Evolutionary conservation across 1,284 basidiomycete genomes (phyloP).

Genomic region (Salmacisia buchloeana): DNA sequence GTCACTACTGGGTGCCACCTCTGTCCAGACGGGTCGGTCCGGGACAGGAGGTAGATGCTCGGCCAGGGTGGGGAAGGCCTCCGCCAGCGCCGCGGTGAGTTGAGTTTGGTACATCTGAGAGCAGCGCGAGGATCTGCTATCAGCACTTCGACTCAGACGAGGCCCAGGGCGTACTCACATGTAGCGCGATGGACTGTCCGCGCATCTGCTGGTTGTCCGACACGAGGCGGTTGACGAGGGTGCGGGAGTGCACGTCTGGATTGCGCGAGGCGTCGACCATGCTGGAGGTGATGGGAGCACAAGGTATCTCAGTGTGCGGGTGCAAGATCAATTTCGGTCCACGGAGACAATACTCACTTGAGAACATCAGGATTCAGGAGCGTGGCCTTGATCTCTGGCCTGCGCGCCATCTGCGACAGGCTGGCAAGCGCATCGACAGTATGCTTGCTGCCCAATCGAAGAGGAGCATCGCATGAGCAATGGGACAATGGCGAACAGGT

Average conservation of each 20-base stretch:
- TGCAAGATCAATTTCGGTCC: background rate
- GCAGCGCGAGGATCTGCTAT: background rate
- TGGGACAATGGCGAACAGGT: background rate
- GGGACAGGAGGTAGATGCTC: background rate
- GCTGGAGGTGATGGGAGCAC: conserved; percentile 11
- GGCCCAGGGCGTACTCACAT: conserved; percentile 16
- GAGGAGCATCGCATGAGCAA: background rate
- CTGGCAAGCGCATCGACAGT: conserved; percentile 34
- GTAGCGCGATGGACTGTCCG: conserved; percentile 32
- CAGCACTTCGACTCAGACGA: too few species aligned
- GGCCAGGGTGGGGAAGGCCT: background rate
- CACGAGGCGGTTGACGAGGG: conserved; percentile 39
- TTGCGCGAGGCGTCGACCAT: conserved; percentile 46
- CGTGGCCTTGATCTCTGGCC: conserved; percentile 23
- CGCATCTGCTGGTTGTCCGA: conserved; percentile 48
- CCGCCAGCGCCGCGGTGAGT: background rate
- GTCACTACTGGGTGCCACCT: background rate
- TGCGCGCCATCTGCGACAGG: conserved; percentile 19
- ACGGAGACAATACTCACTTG: conserved; percentile 16
- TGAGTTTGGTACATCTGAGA: background rate
- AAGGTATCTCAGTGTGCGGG: background rate
- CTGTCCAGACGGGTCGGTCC: conserved; percentile 4
- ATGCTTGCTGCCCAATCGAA: conserved; percentile 22
- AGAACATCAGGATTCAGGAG: conserved; percentile 36
- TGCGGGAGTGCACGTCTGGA: conserved; percentile 45